A percentile compares a stretch with the other conserved stretches of the same genome.
phyloP scores from a whole-genome alignment of 2,329 filamentous ascomycete genomes.

The Sporothrix pallida region DNA sequence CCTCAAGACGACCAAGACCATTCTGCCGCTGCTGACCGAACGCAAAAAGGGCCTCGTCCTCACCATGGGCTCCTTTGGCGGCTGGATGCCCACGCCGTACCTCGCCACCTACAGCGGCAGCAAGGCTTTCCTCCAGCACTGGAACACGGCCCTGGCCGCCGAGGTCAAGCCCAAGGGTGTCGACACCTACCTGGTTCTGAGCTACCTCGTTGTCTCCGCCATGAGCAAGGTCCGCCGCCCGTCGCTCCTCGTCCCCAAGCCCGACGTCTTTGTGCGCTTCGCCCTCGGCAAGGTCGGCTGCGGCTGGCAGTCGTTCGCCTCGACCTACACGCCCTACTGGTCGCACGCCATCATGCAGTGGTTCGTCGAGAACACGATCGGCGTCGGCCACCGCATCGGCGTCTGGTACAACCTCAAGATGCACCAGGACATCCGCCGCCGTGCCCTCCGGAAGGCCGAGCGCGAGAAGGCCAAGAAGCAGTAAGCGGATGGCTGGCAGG shows the following conservation, averaged over 20 bases:
- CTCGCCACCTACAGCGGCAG: slow-evolving; percentile 96
- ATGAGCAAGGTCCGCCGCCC: slow-evolving; percentile 95
- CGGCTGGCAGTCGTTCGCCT: slow-evolving; percentile 76
- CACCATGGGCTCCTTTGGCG: slow-evolving; percentile 97
- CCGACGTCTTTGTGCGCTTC: slow-evolving; percentile 79
- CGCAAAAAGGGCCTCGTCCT: slow-evolving; percentile 87
- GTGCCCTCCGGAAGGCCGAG: slow-evolving; percentile 83
- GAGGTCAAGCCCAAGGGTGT: slow-evolving; percentile 83
- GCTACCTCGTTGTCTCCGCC: slow-evolving; percentile 90
- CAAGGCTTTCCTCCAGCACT: slow-evolving; percentile 97
- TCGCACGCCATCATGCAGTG: slow-evolving; percentile 88
- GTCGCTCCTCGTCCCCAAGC: slow-evolving; percentile 77
- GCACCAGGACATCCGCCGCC: slow-evolving; percentile 81
- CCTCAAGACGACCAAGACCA: slow-evolving; percentile 81
- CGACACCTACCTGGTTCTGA: slow-evolving; percentile 88
- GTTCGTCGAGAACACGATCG: slow-evolving; percentile 68
- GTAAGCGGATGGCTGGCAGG: not conserved
- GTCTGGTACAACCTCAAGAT: slow-evolving; percentile 65
- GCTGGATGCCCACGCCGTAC: slow-evolving; percentile 87
- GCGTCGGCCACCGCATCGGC: slow-evolving; percentile 54
- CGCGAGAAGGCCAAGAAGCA: slow-evolving; percentile 78
- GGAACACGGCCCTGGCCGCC: slow-evolving; percentile 83
- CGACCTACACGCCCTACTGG: slow-evolving; percentile 93
- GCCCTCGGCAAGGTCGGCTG: slow-evolving; percentile 83
- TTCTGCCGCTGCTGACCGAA: slow-evolving; percentile 82